Evolutionary conservation across 768 basidiomycete species (phyloP), one percentile per base, ranked within the genome.

Genomic region (Macrolepiota albuminosa): DNA sequence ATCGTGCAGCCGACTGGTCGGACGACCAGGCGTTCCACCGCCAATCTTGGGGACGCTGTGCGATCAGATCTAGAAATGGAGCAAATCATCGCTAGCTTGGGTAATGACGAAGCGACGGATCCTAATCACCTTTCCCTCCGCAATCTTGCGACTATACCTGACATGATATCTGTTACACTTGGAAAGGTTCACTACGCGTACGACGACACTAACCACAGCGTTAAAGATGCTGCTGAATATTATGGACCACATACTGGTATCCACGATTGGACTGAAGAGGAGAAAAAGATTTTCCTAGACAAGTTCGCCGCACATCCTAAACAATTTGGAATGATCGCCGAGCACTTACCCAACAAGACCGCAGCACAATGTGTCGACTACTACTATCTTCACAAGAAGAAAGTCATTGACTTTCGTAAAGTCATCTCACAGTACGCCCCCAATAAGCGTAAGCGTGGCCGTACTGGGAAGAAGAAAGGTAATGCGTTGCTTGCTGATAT

Each of bases 41-140:
- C 88, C 0, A 76, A 74, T 46, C 75, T 91, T 62, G 92, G 92
- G 31, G 95, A 97, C 71, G 87, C 92, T 14, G 95, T 95, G 16
- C 88, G 93, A 4, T 94, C 95, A 18, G 95, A 98, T 72, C 81
- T 96, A 58, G 96, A 98, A 77, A 95, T 97, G 86, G 92, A 97
- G 68, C 93, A 95, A 73, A 94, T 98, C 69, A 90, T 98, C 59
- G 93, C 93, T n/a, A 92, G 88, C 67, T 77, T 97, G 43, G 94
- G 93, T 29, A 90, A 88, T 65, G 93, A 96, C 63, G 95, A 96
- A 61, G 85, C 92, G 34, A 91, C 88, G n/a, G 95, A 98, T 72
- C 93, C 95, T 0, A 89, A 84, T 63, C 84, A 91, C 62, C 85
- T 97, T n/a, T 91, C 93, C 4, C 76, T 86, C 57, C 81, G 84